Percentiles rank a stretch among this genome's conserved stretches.
Evolutionary conservation across 768 basidiomycete species (phyloP).

Genomic region (Collybia mongolica): DNA sequence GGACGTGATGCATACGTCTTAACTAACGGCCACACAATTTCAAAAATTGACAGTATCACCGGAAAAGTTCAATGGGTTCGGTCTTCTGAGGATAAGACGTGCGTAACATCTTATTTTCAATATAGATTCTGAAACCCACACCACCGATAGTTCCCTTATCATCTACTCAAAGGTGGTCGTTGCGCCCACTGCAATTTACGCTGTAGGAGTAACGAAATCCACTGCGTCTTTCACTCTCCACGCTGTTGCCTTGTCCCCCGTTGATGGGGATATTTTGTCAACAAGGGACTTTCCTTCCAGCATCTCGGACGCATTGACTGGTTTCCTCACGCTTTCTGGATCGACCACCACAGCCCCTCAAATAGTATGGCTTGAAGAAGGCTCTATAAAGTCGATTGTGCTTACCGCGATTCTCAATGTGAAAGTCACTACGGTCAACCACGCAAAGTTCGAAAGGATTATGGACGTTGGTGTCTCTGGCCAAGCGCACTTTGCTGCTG

Average conservation of each 20-base stretch:
- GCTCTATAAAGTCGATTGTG: conserved; percentile 44
- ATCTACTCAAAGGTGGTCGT: conserved; percentile 62
- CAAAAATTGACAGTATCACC: conserved; percentile 42
- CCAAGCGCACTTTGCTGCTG: conserved; percentile 60
- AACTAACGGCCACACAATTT: conserved; percentile 61
- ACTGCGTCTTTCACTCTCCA: conserved; percentile 62
- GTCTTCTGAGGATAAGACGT: conserved; percentile 70
- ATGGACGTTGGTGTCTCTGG: conserved; percentile 59
- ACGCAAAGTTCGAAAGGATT: conserved; percentile 47
- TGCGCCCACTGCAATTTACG: conserved; percentile 54
- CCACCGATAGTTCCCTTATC: conserved; percentile 50
- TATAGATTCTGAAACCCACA: background rate
- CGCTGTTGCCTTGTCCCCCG: conserved; percentile 56
- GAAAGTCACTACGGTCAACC: conserved; percentile 42
- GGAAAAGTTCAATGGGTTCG: conserved; percentile 71
- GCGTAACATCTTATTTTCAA: conserved; percentile 21
- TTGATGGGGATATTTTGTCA: conserved; percentile 50
- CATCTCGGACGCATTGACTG: conserved; percentile 27
- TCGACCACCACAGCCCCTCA: conserved; percentile 22
- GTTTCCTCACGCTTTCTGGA: conserved; percentile 27
- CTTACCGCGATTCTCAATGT: conserved; percentile 52
- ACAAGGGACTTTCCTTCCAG: conserved; percentile 54
- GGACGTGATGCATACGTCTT: conserved; percentile 46
- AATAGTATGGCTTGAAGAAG: conserved; percentile 56
- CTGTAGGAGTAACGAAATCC: conserved; percentile 51